Evolutionary conservation across 176 grass and related monocot species (phyloP), one percentile per base, ranked within the genome.

Genomic region (Triticum urartu): DNA sequence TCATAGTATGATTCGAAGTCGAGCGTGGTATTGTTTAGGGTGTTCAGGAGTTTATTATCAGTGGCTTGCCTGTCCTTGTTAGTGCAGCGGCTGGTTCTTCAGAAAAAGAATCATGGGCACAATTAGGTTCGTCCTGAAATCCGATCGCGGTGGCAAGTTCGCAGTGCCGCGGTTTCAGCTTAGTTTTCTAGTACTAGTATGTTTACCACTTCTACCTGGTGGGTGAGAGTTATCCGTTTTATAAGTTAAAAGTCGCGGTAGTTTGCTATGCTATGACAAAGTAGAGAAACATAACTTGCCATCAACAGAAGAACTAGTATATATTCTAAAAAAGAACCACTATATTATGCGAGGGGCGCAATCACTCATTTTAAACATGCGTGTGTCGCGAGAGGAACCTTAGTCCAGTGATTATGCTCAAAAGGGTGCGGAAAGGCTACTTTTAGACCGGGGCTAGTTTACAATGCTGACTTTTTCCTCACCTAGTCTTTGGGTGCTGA

Each of bases 401-500:
- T 65, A 79, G 43, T 33, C 12, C 9, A 59, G 56, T 26, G 73
- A 65, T 83, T 83, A 78, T 33, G 13, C 64, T 33, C 6, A 42
- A 83, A 66, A 17, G n/a, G 38, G 43, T 45, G 72, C 11, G 14
- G 15, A 15, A 73, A 6, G 38, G 36, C 35, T 90, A 56, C 34
- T 83, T 34, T 47, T 42, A 21, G 75, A 79, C 77, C 30, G 22
- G 15, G 17, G 24, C 7, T n/a, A 35, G 78, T 12, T 59, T 20
- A 3, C 21, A 30, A 9, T 21, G 43, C 20, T 15, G 67, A 35
- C 60, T 48, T 83, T n/a, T 90, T 79, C 85, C 58, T 61, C 21
- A 12, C 26, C 38, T 90, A 74, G 75, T 84, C 80, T 14, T 75
- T 68, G 18, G 8, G 12, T 88, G 36, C 81, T 70, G 26, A 81